phyloP scores from a whole-genome alignment of 2,329 filamentous ascomycete genomes.

The Talaromyces funiculosus region DNA sequence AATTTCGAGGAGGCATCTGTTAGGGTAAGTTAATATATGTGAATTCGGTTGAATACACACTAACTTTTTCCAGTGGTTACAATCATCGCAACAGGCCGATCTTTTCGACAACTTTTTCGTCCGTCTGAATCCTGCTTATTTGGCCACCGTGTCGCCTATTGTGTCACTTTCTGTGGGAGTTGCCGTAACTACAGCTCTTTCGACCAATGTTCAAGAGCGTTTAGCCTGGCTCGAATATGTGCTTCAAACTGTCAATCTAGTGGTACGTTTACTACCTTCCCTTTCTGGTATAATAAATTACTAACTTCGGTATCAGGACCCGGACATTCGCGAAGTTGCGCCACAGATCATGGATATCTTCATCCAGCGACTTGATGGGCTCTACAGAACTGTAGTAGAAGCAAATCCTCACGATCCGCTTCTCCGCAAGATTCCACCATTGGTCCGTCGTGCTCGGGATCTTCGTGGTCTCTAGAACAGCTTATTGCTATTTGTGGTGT shows the following conservation, averaged over 20 bases:
- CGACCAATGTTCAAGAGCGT: constrained; percentile 49
- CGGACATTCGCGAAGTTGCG: constrained; percentile 52
- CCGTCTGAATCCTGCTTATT: constrained; percentile 51
- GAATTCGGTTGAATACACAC: constrained; percentile 8
- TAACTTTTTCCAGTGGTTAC: constrained; percentile 49
- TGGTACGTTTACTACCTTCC: constrained; percentile 34
- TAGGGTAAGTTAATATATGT: constrained; percentile 29
- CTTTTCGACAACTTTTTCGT: constrained; percentile 60
- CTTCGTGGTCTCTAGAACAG: constrained; percentile 19
- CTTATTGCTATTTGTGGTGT: neutral
- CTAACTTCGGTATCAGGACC: constrained; percentile 34
- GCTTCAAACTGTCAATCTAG: constrained; percentile 49
- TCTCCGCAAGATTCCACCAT: constrained; percentile 45
- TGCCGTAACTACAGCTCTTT: constrained; percentile 54
- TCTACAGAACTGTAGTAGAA: constrained; percentile 54
- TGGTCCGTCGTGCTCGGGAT: constrained; percentile 40
- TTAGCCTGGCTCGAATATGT: constrained; percentile 56
- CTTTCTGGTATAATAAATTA: neutral
- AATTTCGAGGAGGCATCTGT: constrained; percentile 43
- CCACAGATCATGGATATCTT: constrained; percentile 58
- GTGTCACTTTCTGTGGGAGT: constrained; percentile 57
- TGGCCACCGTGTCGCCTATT: constrained; percentile 51
- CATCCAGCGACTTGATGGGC: constrained; percentile 50
- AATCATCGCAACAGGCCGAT: constrained; percentile 53
- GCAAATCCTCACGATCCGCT: constrained; percentile 48